Conservation (phyloP, 2,329 filamentous ascomycete genomes). For the Aspergillus phoenicis region DNA sequence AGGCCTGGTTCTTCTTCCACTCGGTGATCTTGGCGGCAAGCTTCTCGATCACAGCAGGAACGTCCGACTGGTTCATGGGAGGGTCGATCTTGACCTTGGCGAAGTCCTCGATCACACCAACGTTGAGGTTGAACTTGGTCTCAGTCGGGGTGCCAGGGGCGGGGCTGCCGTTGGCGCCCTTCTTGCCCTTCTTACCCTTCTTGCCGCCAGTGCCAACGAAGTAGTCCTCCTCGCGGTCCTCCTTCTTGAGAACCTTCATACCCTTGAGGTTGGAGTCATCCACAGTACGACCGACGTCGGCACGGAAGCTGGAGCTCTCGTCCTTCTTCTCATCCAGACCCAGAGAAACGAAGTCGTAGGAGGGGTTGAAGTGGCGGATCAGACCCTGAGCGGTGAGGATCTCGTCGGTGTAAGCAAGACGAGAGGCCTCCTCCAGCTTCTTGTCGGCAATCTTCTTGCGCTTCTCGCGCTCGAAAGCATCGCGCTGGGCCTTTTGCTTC, state of each 20-base stretch:
- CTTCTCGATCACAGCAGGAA: conserved; percentile 79
- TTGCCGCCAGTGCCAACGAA: conserved; percentile 71
- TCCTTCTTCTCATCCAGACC: conserved; percentile 51
- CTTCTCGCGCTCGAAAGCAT: conserved; percentile 52
- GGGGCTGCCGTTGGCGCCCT: conserved; percentile 56
- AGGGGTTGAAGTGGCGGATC: conserved; percentile 88
- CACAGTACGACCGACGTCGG: conserved; percentile 78
- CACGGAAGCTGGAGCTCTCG: conserved; percentile 70
- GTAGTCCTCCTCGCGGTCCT: conserved; percentile 85
- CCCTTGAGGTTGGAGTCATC: conserved; percentile 85
- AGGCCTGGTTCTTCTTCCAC: conserved; percentile 89
- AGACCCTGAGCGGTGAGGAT: conserved; percentile 86
- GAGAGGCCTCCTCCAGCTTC: conserved; percentile 56
- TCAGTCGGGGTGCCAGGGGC: conserved; percentile 54
- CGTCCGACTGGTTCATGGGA: conserved; percentile 81
- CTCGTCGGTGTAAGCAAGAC: conserved; percentile 88
- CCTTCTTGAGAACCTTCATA: conserved; percentile 79
- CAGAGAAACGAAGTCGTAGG: conserved; percentile 67
- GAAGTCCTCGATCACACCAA: conserved; percentile 90
- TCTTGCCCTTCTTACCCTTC: conserved; percentile 89
- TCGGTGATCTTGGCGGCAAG: conserved; percentile 85
- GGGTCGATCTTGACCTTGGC: conserved; percentile 81
- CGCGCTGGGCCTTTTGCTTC: conserved; percentile 78
- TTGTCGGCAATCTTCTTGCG: conserved; percentile 57
- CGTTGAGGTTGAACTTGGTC: conserved; percentile 78